Base-by-base conservation (phyloP, 352 stramenopile species). In the Pythium utonaiense region DNA sequence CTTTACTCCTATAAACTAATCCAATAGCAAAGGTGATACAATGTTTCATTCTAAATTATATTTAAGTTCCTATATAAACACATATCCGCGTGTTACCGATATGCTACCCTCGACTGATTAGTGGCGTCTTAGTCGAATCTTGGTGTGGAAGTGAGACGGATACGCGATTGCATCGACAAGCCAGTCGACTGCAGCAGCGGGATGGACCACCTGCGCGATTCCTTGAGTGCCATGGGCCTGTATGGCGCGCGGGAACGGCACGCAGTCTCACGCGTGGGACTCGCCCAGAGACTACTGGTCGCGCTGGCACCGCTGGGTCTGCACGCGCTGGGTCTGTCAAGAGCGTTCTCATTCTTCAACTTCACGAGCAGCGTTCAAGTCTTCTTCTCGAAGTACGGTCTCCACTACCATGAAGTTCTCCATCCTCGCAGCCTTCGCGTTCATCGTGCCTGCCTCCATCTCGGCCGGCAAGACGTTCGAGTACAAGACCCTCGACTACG, bases 401-500 rank as follows among this genome's bases (percentile, higher is more conserved):
- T 52, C n/a, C 33, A 78, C n/a, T n/a, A n/a, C 74, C 59, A 60
- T 72, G 60, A 75, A 78, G 54, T 58, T 81, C 31, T 68, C 30
- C 30, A 45, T 73, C 36, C 17, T 71, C 51, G 53, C 70, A 13
- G 71, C 66, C n/a, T 54, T 69, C 38, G 62, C 65, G 51, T 48
- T 70, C 0, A 62, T 73, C 10, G 45, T 80, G 8, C 63, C 53
- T n/a, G 48, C 31, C 14, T 67, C 69, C 1, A 63, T 58, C 54
- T 70, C 57, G 9, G 62, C 53, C 5, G 60, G 55, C 45, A 36
- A 44, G 19, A 67, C 21, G 33, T 83, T 78, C 57, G 75, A 88
- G 68, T 86, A 86, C 72, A 83, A 84, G 73, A 83, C 72, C 6
- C 33, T 87, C 25, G 73, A 87, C 57, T 77, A 79, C 24, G 74